Conservation (phyloP, 2,329 filamentous ascomycete genomes). For the Sarocladiaceae sp. region DNA sequence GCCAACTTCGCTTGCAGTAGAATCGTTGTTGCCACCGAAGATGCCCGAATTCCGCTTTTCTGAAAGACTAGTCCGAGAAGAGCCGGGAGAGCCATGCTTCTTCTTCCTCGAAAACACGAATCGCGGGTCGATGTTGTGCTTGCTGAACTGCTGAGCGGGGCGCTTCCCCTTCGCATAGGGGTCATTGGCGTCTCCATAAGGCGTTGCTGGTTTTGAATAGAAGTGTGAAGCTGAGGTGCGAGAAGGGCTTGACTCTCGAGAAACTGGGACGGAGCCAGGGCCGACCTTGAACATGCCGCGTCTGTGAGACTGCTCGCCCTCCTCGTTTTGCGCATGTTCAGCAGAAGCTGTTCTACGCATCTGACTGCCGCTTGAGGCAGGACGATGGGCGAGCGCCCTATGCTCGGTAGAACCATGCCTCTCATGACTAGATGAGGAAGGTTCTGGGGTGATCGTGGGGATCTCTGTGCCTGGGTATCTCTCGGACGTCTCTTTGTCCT, state of each 20-base stretch:
- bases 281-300: conserved; percentile 48
- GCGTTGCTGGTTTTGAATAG: conserved; percentile 71
- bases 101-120: conserved; percentile 81
- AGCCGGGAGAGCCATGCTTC: conserved; percentile 51
- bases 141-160: conserved; percentile 57
- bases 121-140: conserved; percentile 63
- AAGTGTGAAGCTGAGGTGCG: conserved; percentile 54
- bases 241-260: conserved; percentile 59
- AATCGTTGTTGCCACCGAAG: conserved; percentile 27
- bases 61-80: conserved; percentile 45
- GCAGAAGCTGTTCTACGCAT: conserved; percentile 35
- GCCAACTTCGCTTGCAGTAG: conserved; percentile 20
- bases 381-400: conserved; percentile 34
- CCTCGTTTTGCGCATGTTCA: conserved; percentile 27
- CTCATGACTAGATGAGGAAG: conserved; percentile 49
- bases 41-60: conserved; percentile 48
- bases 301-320: conserved; percentile 36
- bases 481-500: conserved; percentile 26
- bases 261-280: conserved; percentile 48
- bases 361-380: conserved; percentile 29
- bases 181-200: conserved; percentile 72
- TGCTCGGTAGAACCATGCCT: conserved; percentile 31
- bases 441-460: conserved; percentile 60
- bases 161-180: conserved; percentile 81
- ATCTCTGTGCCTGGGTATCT: conserved; percentile 29